These are phyloP conservation scores for Phytopythium cucurbitacearum DNA, from an alignment of 352 stramenopile genomes.

Conservation along the genomic window DNA sequence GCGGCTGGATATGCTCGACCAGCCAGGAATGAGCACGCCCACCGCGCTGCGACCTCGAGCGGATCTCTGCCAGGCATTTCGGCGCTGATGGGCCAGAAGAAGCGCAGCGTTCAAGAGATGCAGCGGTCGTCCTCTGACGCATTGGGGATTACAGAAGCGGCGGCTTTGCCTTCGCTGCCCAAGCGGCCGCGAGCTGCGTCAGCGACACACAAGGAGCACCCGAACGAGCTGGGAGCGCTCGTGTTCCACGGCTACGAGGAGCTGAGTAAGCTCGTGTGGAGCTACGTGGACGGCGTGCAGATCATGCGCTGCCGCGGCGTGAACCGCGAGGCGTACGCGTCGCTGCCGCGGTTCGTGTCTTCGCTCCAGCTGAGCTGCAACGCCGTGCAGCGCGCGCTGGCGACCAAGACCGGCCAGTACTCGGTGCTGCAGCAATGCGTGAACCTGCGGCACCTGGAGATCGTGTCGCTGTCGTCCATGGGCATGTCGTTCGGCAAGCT, in stretches of 20 bases:
- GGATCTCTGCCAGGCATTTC: conserved; percentile 30
- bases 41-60: conserved; percentile 14
- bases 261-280: conserved; percentile 69
- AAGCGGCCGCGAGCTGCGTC: conserved; percentile 1
- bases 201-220: background rate
- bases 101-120: conserved; percentile 32
- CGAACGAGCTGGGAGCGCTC: conserved; percentile 35
- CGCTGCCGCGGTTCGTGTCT: conserved; percentile 60
- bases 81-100: conserved; percentile 24
- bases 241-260: conserved; percentile 66
- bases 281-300: conserved; percentile 70
- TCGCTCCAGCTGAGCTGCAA: conserved; percentile 83
- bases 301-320: conserved; percentile 69
- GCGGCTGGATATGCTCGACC: background rate
- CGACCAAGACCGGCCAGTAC: conserved; percentile 21
- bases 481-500: conserved; percentile 81
- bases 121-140: conserved; percentile 5
- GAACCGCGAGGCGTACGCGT: conserved; percentile 30
- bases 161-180: background rate
- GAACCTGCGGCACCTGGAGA: conserved; percentile 63
- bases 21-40: conserved; percentile 1
- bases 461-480: conserved; percentile 67
- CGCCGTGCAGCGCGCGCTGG: conserved; percentile 52
- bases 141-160: background rate
- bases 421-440: conserved; percentile 61